These are phyloP conservation scores for Casuarina cunninghamiana DNA, from an alignment of 306 rosid genomes.

Conservation along the genomic window DNA sequence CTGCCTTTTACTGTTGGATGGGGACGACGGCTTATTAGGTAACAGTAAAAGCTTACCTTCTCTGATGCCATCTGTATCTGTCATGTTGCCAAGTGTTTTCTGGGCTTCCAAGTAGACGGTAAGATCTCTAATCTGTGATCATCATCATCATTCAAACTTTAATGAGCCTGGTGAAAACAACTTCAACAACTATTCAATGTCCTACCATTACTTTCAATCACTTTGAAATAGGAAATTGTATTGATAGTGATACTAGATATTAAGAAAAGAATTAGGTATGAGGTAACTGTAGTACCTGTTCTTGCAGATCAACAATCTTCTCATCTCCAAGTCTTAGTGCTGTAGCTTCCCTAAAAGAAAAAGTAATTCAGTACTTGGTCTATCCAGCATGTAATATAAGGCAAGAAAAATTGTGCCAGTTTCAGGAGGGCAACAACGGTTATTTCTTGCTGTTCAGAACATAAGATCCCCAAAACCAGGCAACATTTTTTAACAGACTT, in stretches of 20 bases:
- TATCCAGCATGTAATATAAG: neutral
- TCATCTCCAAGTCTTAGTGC: conserved; percentile 49
- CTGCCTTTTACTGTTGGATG: conserved; percentile 50
- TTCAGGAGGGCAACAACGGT: neutral
- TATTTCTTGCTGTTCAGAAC: too few species aligned
- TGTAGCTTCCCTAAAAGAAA: conserved; percentile 62
- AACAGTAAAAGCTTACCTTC: conserved; percentile 80
- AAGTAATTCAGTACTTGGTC: conserved; percentile 21
- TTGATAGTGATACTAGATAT: too few species aligned
- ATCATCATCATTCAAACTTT: conserved; percentile 22
- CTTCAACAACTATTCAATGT: too few species aligned
- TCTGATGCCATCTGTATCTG: conserved; percentile 68
- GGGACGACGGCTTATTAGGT: conserved; percentile 63
- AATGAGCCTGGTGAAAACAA: conserved; percentile 11
- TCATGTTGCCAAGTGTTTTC: conserved; percentile 62
- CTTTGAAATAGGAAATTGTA: too few species aligned
- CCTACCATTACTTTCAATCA: neutral
- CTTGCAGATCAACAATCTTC: conserved; percentile 73
- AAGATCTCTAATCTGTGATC: conserved; percentile 79
- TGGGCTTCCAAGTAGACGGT: conserved; percentile 74
- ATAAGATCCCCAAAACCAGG: too few species aligned
- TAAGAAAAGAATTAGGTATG: conserved; percentile 8
- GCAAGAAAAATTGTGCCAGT: conserved; percentile 13
- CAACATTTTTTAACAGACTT: too few species aligned
- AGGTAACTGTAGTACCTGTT: conserved; percentile 62